A percentile compares a stretch with the other conserved stretches of the same genome.
These are phyloP conservation scores for Diaporthe batatas DNA, from an alignment of 2,329 filamentous ascomycete species.

Conservation along the genomic window DNA sequence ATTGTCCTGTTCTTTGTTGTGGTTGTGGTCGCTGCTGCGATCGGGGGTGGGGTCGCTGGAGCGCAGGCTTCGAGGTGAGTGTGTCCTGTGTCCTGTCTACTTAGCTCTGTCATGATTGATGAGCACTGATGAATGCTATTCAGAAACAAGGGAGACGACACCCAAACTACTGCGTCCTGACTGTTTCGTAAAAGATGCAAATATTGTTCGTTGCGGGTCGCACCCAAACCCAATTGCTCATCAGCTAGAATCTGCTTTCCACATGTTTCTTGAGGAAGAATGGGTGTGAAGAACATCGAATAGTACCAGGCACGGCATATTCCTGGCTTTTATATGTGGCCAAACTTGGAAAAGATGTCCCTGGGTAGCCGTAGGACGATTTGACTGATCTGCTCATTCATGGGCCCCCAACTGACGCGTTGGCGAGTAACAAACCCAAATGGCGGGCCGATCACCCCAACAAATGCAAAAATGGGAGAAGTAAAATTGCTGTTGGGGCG, in stretches of 20 bases:
- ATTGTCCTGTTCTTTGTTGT: constrained; percentile 34
- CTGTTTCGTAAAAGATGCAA: neutral
- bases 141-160: neutral
- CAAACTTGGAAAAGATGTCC: neutral
- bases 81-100: neutral
- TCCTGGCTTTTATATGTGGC: neutral
- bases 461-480: too few relatives aligned
- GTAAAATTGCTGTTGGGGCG: neutral
- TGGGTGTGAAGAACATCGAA: neutral
- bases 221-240: too few relatives aligned
- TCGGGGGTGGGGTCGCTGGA: constrained; percentile 33
- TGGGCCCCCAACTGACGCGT: neutral
- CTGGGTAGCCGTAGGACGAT: neutral
- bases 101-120: too few relatives aligned
- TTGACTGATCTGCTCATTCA: neutral
- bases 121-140: neutral
- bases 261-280: neutral
- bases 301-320: neutral
- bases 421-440: neutral
- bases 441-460: neutral
- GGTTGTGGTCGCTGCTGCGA: constrained; percentile 33
- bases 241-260: too few relatives aligned
- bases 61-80: constrained; percentile 27
- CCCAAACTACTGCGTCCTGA: neutral
- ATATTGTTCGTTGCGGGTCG: neutral